phyloP scores from a whole-genome alignment of 1,284 basidiomycete genomes.

The Puccinia horiana region DNA sequence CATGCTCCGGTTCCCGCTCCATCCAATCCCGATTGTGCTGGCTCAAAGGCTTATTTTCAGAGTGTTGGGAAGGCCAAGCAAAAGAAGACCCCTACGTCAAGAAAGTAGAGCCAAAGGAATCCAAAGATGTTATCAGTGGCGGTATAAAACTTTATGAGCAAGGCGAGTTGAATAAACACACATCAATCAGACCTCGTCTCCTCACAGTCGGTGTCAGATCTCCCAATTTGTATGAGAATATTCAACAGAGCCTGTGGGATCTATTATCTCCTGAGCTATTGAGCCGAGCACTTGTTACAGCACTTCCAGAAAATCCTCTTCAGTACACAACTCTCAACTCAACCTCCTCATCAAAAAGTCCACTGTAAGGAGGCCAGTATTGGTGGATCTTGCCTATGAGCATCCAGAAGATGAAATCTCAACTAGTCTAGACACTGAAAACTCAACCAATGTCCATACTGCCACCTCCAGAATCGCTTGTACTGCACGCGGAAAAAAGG shows the following conservation, averaged over 20 bases:
- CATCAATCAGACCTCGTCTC: neutral
- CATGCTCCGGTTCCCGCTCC: neutral
- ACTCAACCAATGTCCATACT: too few relatives aligned
- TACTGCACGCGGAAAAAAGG: neutral
- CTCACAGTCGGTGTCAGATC: neutral
- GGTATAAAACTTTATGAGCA: neutral
- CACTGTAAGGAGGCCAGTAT: neutral
- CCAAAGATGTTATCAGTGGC: too few relatives aligned
- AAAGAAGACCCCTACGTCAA: too few relatives aligned
- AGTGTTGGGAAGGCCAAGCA: neutral
- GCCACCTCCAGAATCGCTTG: neutral
- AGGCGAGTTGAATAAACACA: neutral
- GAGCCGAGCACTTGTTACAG: neutral
- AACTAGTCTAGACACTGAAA: neutral
- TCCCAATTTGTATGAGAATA: neutral
- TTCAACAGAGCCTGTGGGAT: neutral
- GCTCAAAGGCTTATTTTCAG: constrained; percentile 1
- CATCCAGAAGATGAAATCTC: neutral
- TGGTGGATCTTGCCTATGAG: neutral
- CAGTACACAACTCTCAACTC: neutral
- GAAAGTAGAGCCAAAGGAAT: too few relatives aligned
- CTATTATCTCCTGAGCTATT: constrained; percentile 1
- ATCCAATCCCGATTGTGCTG: neutral
- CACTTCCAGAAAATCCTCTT: neutral
- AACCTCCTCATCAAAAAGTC: neutral